Percentiles rank a stretch among this genome's conserved stretches.
These are phyloP conservation scores for Aspergillus thermomutatus DNA, from an alignment of 2,329 filamentous ascomycete species.

Conservation along the genomic window DNA sequence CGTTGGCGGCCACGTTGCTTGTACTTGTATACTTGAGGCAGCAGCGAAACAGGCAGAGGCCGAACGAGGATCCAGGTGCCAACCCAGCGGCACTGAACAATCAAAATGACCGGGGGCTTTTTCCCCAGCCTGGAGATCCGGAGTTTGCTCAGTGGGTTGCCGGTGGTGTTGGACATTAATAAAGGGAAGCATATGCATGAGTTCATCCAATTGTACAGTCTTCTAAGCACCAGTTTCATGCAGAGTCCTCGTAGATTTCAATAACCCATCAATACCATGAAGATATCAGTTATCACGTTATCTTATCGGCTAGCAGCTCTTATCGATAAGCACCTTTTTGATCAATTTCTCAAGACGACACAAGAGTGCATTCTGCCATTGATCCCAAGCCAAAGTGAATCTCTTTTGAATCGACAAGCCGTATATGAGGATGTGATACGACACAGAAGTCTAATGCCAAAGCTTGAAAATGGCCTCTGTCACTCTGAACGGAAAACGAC, in stretches of 20 bases:
- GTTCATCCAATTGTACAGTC: conserved; percentile 6
- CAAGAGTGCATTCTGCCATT: background rate
- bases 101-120: conserved; percentile 52
- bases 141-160: conserved; percentile 66
- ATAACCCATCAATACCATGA: too few species aligned
- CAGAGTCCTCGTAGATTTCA: background rate
- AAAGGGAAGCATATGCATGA: background rate
- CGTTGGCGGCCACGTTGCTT: conserved; percentile 68
- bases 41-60: conserved; percentile 39
- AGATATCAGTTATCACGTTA: background rate
- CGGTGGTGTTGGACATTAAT: conserved; percentile 59
- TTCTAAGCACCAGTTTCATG: background rate
- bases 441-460: background rate
- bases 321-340: conserved; percentile 13
- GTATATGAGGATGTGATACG: background rate
- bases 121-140: conserved; percentile 64
- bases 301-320: background rate
- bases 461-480: conserved; percentile 14
- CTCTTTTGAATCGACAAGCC: background rate
- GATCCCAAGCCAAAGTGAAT: background rate
- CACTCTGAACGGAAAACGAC: conserved; percentile 54
- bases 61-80: conserved; percentile 29
- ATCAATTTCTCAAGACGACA: background rate
- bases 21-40: conserved; percentile 73
- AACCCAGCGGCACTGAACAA: conserved; percentile 24